phyloP scores from a whole-genome alignment of 1,139 yeast species.

The Yamadazyma trypodendri region DNA sequence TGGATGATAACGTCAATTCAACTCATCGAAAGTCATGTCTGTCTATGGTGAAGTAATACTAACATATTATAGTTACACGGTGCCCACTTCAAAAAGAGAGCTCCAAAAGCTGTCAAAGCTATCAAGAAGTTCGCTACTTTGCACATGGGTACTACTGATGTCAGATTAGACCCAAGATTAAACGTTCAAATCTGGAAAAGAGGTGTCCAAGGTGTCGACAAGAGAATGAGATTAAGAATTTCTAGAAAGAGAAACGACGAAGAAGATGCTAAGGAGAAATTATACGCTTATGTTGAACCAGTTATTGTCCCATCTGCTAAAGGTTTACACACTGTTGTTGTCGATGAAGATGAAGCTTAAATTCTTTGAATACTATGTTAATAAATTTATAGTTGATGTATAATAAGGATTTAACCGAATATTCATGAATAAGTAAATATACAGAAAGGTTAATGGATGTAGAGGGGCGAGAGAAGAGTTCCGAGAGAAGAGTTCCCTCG shows the following conservation, averaged over 20 bases:
- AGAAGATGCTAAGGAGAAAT: constrained; percentile 98
- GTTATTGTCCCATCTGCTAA: constrained; percentile 92
- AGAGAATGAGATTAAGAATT: constrained; percentile 98
- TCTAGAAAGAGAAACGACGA: constrained; percentile 99
- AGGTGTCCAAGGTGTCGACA: constrained; percentile 99
- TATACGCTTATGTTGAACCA: constrained; percentile 98
- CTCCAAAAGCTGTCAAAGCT: constrained; percentile 99
- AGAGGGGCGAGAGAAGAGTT: not conserved
- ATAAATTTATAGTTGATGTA: constrained; percentile 15
- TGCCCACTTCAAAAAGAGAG: constrained; percentile 99
- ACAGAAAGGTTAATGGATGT: too few relatives aligned
- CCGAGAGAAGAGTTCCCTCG: not conserved
- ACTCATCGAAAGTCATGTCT: too few relatives aligned
- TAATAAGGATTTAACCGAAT: constrained; percentile 14
- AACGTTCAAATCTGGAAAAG: constrained; percentile 99
- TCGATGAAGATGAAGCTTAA: constrained; percentile 83
- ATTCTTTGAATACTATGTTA: constrained; percentile 22
- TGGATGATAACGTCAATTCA: too few relatives aligned
- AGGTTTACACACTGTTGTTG: constrained; percentile 97
- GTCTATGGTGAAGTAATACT: too few relatives aligned
- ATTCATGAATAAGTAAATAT: not conserved
- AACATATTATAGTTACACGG: constrained; percentile 77
- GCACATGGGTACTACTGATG: constrained; percentile 99
- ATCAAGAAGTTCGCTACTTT: constrained; percentile 97
- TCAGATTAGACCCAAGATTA: constrained; percentile 97